A percentile compares a stretch with the other conserved stretches of the same genome.
These are phyloP conservation scores for Aspergillus leporis DNA, from an alignment of 495 filamentous ascomycete species.

Conservation along the genomic window DNA sequence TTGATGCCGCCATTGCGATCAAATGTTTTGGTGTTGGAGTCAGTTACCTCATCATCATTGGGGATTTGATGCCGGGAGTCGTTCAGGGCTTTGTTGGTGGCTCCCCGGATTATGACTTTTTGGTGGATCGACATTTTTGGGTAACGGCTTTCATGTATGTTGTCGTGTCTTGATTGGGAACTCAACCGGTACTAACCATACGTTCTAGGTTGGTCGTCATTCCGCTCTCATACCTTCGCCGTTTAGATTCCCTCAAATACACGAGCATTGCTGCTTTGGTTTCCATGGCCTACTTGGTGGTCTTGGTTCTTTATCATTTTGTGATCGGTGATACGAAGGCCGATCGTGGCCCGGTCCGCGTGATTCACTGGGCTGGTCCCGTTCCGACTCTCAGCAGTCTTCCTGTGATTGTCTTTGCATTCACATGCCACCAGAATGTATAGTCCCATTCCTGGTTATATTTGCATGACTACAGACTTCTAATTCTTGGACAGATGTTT, in stretches of 20 bases:
- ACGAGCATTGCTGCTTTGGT: constrained; percentile 89
- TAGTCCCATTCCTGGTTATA: constrained; percentile 15
- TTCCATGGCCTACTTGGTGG: constrained; percentile 89
- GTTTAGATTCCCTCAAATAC: constrained; percentile 94
- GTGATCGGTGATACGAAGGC: constrained; percentile 71
- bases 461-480: background rate
- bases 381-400: constrained; percentile 80
- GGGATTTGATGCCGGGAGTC: constrained; percentile 96
- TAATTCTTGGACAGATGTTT: constrained; percentile 72
- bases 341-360: constrained; percentile 69
- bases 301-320: constrained; percentile 91
- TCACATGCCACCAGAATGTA: constrained; percentile 98
- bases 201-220: constrained; percentile 79
- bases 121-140: constrained; percentile 93
- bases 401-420: constrained; percentile 95
- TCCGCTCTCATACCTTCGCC: constrained; percentile 85
- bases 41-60: constrained; percentile 97
- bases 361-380: constrained; percentile 75
- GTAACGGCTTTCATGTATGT: constrained; percentile 93
- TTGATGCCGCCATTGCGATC: constrained; percentile 94
- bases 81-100: constrained; percentile 70
- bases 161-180: background rate
- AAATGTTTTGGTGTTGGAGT: constrained; percentile 98
- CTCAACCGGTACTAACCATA: constrained; percentile 19
- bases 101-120: constrained; percentile 62